Percentiles rank a stretch among this genome's conserved stretches.
Evolutionary conservation across 1,139 yeast species (phyloP).

Genomic region (Suhomyces guaymorum): DNA sequence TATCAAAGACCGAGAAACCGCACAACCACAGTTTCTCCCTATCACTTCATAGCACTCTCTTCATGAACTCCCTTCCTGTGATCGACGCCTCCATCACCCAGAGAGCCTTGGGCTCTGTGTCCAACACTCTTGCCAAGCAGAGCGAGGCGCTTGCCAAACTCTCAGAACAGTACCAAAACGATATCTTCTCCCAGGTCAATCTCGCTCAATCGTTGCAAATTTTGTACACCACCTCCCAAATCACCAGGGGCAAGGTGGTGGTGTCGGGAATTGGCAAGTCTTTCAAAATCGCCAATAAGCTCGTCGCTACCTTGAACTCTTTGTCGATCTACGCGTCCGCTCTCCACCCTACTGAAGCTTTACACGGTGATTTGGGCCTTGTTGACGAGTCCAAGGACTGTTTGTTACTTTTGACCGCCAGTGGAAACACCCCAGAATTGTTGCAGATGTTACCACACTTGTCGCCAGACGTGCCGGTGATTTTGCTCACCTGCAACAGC

Average conservation of each 20-base stretch:
- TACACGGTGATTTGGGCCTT: slow-evolving; percentile 87
- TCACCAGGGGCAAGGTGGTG: slow-evolving; percentile 64
- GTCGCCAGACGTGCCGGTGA: slow-evolving; percentile 51
- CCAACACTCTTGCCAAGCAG: slow-evolving; percentile 33
- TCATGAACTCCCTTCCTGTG: neutral
- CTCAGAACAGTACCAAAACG: slow-evolving; percentile 31
- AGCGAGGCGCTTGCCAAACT: slow-evolving; percentile 36
- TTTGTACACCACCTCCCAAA: slow-evolving; percentile 49
- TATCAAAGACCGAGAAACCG: no score
- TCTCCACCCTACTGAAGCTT: slow-evolving; percentile 83
- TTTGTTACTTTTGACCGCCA: slow-evolving; percentile 68
- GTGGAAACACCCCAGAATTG: slow-evolving; percentile 84
- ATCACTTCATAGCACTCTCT: no score
- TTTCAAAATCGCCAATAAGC: slow-evolving; percentile 71
- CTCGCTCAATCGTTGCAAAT: slow-evolving; percentile 51
- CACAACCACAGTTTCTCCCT: no score
- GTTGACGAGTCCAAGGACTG: slow-evolving; percentile 60
- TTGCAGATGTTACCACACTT: slow-evolving; percentile 60
- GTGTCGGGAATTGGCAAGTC: slow-evolving; percentile 86
- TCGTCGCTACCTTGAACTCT: slow-evolving; percentile 81
- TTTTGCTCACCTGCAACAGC: slow-evolving; percentile 64
- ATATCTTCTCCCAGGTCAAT: slow-evolving; percentile 49
- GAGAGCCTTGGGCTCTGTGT: slow-evolving; percentile 30
- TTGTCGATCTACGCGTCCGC: slow-evolving; percentile 66
- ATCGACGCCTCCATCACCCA: slow-evolving; percentile 5